A percentile compares a stretch with the other conserved stretches of the same genome.
These are phyloP conservation scores for Calonectria multiphialidica DNA, from an alignment of 2,329 filamentous ascomycete species.

Conservation along the genomic window DNA sequence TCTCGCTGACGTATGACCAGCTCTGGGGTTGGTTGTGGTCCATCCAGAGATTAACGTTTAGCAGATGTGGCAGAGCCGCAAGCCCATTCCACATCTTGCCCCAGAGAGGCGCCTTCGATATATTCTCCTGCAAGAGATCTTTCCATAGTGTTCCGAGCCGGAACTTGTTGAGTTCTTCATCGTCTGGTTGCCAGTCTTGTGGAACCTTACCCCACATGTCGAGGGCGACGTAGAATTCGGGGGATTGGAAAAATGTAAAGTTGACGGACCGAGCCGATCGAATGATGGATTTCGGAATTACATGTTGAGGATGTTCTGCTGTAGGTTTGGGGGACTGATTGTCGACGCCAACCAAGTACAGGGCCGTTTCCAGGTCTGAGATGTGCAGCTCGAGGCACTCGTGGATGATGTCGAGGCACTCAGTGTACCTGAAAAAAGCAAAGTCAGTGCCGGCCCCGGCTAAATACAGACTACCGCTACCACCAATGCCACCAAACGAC, in stretches of 20 bases:
- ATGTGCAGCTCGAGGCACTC: conserved; percentile 11
- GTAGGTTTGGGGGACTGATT: neutral
- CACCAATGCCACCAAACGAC: neutral
- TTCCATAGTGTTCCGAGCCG: neutral
- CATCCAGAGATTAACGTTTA: conserved; percentile 15
- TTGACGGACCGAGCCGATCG: conserved; percentile 6
- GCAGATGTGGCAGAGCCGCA: conserved; percentile 3
- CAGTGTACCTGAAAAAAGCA: conserved; percentile 7
- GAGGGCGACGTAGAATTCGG: conserved; percentile 16
- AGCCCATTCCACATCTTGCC: neutral
- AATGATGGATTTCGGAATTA: conserved; percentile 10
- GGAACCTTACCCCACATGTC: neutral
- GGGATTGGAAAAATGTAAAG: conserved; percentile 3
- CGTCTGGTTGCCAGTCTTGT: neutral
- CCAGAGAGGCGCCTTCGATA: neutral
- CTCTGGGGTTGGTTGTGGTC: conserved; percentile 16
- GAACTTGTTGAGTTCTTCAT: neutral
- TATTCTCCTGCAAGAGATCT: neutral
- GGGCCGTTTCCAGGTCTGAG: conserved; percentile 9
- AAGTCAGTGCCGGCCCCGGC: neutral
- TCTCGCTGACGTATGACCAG: conserved; percentile 2
- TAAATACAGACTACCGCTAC: neutral
- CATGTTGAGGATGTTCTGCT: neutral
- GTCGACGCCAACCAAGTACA: neutral
- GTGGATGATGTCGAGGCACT: conserved; percentile 12